Conservation (phyloP, 495 filamentous ascomycete genomes). For the Annulohypoxylon nitens region DNA sequence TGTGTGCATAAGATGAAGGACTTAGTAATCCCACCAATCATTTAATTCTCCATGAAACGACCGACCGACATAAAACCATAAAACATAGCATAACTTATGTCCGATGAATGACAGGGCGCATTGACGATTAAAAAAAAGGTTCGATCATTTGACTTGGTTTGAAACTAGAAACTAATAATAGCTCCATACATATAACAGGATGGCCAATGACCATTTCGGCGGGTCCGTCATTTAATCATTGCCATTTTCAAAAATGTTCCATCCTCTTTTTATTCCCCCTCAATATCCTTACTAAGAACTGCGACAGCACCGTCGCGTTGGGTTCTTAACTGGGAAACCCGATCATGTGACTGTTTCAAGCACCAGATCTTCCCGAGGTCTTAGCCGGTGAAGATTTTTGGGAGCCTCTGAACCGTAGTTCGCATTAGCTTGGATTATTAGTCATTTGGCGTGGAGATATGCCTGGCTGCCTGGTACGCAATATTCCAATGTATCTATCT, state of each 20-base stretch:
- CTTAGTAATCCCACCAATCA: slow-evolving; percentile 14
- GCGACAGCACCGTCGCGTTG: slow-evolving; percentile 18
- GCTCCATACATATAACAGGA: background rate
- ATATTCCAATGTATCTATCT: background rate
- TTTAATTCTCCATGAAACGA: slow-evolving; percentile 8
- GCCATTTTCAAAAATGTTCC: background rate
- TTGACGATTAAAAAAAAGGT: background rate
- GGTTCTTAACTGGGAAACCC: slow-evolving; percentile 18
- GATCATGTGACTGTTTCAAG: slow-evolving; percentile 39
- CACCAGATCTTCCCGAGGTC: slow-evolving; percentile 31
- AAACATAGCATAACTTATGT: background rate
- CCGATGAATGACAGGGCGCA: slow-evolving; percentile 3
- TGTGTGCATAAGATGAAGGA: background rate
- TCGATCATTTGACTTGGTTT: slow-evolving; percentile 31
- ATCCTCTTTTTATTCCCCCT: background rate
- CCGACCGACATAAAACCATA: background rate
- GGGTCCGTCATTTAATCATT: slow-evolving; percentile 26
- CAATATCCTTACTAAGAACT: slow-evolving; percentile 16
- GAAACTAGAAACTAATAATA: slow-evolving; percentile 37
- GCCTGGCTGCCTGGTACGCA: background rate
- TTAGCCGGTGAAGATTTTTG: slow-evolving; percentile 33
- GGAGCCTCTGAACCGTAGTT: slow-evolving; percentile 35
- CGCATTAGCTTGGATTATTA: slow-evolving; percentile 32
- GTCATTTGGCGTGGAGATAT: slow-evolving; percentile 22
- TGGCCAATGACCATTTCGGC: slow-evolving; percentile 22